These are phyloP conservation scores for Clavispora fructus DNA, from an alignment of 805 yeast genomes.

Conservation along the genomic window DNA sequence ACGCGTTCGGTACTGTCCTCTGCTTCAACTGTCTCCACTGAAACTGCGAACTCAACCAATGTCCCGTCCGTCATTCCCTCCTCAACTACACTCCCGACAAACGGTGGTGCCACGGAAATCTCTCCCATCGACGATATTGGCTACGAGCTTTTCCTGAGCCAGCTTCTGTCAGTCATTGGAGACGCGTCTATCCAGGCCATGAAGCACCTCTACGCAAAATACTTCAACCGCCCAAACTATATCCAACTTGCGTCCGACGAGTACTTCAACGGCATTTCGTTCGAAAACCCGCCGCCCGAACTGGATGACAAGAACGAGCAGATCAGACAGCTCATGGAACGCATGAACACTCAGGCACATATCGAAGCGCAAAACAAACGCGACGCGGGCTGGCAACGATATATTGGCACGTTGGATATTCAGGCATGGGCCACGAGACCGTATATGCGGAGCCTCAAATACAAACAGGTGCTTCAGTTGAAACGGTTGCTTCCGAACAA, in stretches of 20 bases:
- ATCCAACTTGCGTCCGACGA: conserved; percentile 15
- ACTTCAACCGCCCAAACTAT: conserved; percentile 15
- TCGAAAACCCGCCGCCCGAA: not conserved
- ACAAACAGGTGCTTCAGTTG: conserved; percentile 39
- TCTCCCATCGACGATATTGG: conserved; percentile 5
- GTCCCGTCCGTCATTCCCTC: too few relatives aligned
- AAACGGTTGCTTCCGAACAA: conserved; percentile 28
- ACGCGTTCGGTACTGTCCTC: too few relatives aligned
- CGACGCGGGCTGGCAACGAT: conserved; percentile 30
- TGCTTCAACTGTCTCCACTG: too few relatives aligned
- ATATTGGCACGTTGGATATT: conserved; percentile 55
- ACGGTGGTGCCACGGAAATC: too few relatives aligned
- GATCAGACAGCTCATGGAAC: conserved; percentile 5
- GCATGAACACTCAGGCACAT: conserved; percentile 8
- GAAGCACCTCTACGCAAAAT: conserved; percentile 8
- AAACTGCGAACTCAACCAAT: too few relatives aligned
- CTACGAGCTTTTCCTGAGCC: conserved; percentile 12
- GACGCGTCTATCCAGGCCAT: conserved; percentile 4
- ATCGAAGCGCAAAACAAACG: conserved; percentile 5
- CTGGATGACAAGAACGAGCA: conserved; percentile 1
- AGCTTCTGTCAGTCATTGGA: conserved; percentile 12
- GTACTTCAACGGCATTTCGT: conserved; percentile 9
- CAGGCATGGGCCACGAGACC: conserved; percentile 74
- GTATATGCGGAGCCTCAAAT: conserved; percentile 41
- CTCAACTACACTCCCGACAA: too few relatives aligned